Evolutionary conservation across 345 rosid genomes (phyloP).

Genomic region (Angophora floribunda): DNA sequence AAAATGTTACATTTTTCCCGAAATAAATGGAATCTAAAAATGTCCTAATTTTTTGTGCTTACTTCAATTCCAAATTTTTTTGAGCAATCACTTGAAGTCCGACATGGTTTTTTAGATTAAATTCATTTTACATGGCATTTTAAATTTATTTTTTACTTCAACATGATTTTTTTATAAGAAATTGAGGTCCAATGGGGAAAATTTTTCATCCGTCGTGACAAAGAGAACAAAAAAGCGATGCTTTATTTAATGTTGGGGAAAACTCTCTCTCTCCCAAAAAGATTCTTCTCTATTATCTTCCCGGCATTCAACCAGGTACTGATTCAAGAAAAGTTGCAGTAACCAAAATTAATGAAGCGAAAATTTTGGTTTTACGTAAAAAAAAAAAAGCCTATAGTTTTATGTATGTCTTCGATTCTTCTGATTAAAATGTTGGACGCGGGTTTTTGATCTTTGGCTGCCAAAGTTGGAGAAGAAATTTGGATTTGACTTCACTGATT

Average conservation of each 20-base stretch:
- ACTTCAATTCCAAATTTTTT: not conserved
- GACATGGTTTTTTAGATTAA: not conserved
- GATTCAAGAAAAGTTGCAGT: not conserved
- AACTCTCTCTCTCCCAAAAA: not conserved
- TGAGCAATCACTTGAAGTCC: not conserved
- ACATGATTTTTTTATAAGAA: not conserved
- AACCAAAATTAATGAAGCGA: not conserved
- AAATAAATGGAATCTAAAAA: not conserved
- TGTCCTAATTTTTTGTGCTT: rapidly evolving
- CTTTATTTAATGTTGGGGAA: not conserved
- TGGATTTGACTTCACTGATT: not conserved
- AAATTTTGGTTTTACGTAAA: not conserved
- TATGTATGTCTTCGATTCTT: not conserved
- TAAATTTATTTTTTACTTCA: not conserved
- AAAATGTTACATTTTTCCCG: not conserved
- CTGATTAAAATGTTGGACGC: not conserved
- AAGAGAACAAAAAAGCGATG: not conserved
- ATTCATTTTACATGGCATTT: not conserved
- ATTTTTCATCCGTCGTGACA: not conserved
- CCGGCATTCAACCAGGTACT: not conserved
- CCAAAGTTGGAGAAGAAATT: not conserved
- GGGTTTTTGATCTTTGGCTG: not conserved
- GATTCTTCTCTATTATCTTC: not conserved
- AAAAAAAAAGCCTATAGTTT: not conserved
- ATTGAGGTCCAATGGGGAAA: not conserved